Percentiles rank a stretch among this genome's conserved stretches.
phyloP scores from a whole-genome alignment of 1,139 yeast genomes.

The Pneumocystis oryctolagi region DNA sequence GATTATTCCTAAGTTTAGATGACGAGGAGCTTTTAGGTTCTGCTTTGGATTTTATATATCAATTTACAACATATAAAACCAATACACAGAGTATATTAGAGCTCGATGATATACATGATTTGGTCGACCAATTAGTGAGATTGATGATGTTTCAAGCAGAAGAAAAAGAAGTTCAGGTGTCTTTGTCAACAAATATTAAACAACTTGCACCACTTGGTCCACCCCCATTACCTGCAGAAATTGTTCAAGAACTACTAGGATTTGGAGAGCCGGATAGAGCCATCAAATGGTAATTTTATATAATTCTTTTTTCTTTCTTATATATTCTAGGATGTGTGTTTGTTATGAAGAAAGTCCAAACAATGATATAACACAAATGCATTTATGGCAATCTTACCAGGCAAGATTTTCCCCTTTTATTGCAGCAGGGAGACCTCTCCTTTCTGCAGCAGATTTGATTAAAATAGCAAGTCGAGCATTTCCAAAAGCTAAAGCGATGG shows the following conservation, averaged over 20 bases:
- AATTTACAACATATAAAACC: constrained; percentile 40
- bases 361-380: constrained; percentile 88
- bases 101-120: constrained; percentile 4
- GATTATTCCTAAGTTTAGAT: constrained; percentile 30
- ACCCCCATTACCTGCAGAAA: constrained; percentile 46
- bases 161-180: constrained; percentile 2
- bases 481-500: constrained; percentile 89
- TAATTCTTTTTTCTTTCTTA: background rate
- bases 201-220: constrained; percentile 41
- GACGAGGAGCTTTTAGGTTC: constrained; percentile 50
- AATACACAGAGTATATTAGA: constrained; percentile 19
- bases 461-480: constrained; percentile 86
- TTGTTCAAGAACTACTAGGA: constrained; percentile 45
- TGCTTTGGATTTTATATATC: constrained; percentile 51
- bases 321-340: constrained; percentile 41
- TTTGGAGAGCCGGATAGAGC: constrained; percentile 84
- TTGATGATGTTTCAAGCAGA: constrained; percentile 6
- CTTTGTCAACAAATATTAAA: constrained; percentile 10
- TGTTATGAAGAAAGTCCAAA: constrained; percentile 63
- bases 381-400: constrained; percentile 92
- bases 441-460: constrained; percentile 93
- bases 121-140: constrained; percentile 1
- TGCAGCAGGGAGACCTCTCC: constrained; percentile 41
- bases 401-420: constrained; percentile 51
- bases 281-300: constrained; percentile 52